A percentile compares a stretch with the other conserved stretches of the same genome.
Conservation (phyloP, 371 early-diverging fungal species). For the Conidiobolus coronatus region DNA sequence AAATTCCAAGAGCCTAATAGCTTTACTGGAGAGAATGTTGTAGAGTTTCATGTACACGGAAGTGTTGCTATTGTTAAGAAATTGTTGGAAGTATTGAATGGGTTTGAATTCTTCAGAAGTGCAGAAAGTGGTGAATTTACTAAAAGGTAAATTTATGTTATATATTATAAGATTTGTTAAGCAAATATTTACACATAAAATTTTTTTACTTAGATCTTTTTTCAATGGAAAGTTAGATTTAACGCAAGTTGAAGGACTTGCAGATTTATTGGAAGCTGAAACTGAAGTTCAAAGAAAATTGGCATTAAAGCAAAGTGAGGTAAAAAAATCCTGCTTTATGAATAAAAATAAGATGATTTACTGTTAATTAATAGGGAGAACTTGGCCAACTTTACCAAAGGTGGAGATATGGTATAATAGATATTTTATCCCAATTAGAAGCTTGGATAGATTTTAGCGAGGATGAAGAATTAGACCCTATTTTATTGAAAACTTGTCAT, state of each 20-base stretch:
- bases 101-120: constrained; percentile 17
- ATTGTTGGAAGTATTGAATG: constrained; percentile 26
- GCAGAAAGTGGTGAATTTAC: constrained; percentile 67
- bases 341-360: background rate
- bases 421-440: constrained; percentile 38
- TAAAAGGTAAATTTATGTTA: too few species aligned
- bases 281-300: constrained; percentile 48
- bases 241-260: constrained; percentile 53
- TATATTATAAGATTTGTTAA: too few species aligned
- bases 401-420: constrained; percentile 36
- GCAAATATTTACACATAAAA: background rate
- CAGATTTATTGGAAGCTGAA: constrained; percentile 61
- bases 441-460: constrained; percentile 69
- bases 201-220: constrained; percentile 24
- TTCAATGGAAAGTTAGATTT: constrained; percentile 56
- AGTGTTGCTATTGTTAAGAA: constrained; percentile 42
- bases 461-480: constrained; percentile 58
- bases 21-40: constrained; percentile 61
- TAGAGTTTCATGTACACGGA: constrained; percentile 61
- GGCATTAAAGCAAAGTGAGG: constrained; percentile 46
- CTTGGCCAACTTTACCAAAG: constrained; percentile 27
- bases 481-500: constrained; percentile 25
- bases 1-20: constrained; percentile 24
- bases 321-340: constrained; percentile 5
- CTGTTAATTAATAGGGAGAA: constrained; percentile 21